Evolutionary conservation across 1,284 basidiomycete species (phyloP).

Genomic region (Trichosporon faecale): DNA sequence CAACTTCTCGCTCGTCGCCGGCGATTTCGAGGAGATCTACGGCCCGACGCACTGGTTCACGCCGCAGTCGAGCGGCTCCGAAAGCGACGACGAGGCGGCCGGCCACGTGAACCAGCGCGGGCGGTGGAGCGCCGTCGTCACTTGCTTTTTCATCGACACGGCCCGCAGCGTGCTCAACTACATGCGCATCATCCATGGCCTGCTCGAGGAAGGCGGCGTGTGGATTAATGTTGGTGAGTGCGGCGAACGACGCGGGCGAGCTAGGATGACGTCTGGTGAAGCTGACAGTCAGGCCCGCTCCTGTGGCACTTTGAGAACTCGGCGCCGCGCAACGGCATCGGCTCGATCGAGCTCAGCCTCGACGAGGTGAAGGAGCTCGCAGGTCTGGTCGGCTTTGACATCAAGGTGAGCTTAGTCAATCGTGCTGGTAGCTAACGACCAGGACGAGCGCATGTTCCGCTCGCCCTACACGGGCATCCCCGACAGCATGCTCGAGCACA

Average conservation of each 20-base stretch:
- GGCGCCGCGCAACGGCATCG: slow-evolving; percentile 60
- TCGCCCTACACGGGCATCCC: slow-evolving; percentile 85
- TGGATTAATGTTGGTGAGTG: slow-evolving; percentile 80
- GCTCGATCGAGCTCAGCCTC: slow-evolving; percentile 79
- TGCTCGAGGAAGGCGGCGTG: slow-evolving; percentile 75
- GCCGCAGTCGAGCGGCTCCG: slow-evolving; percentile 14
- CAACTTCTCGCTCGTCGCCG: slow-evolving; percentile 76
- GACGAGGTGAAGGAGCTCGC: slow-evolving; percentile 81
- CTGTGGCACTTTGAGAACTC: slow-evolving; percentile 94
- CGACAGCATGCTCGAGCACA: slow-evolving; percentile 79
- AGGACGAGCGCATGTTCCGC: slow-evolving; percentile 76
- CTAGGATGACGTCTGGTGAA: not conserved
- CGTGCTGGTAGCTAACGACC: slow-evolving; percentile 5
- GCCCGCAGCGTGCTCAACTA: slow-evolving; percentile 91
- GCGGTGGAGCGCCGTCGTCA: slow-evolving; percentile 83
- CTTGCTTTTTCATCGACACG: slow-evolving; percentile 98
- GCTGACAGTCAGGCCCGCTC: slow-evolving; percentile 65
- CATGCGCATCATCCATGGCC: slow-evolving; percentile 71
- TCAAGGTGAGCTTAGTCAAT: slow-evolving; percentile 61
- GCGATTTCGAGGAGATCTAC: slow-evolving; percentile 92
- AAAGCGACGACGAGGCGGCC: slow-evolving; percentile 51
- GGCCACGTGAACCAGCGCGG: slow-evolving; percentile 58
- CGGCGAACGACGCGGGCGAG: not conserved
- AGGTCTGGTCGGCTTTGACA: slow-evolving; percentile 72
- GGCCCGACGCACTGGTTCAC: slow-evolving; percentile 55